Base-by-base conservation (phyloP, 2,329 filamentous ascomycete species). In the Periconia sp. region DNA sequence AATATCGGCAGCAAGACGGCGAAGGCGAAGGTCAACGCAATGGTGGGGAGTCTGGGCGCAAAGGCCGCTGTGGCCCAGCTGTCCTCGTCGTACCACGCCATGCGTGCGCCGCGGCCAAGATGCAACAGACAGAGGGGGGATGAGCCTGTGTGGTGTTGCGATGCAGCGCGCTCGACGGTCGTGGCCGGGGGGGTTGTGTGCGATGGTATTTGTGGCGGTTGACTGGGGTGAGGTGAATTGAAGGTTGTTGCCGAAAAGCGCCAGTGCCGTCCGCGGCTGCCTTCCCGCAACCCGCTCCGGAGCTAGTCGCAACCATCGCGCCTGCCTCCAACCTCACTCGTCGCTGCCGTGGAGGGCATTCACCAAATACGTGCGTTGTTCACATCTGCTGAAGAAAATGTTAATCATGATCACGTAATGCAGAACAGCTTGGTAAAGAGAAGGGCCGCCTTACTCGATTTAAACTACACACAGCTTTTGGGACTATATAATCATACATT, bases 1-100 rank as follows among this genome's bases (percentile, higher is more conserved):
- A 95, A 65, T 38, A 95, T 63, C 15, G 94, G 94, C 19, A 88
- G 76, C 40, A 86, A 70, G 54, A 96, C 67, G 48, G 88, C 82
- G 61, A 96, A 75, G 43, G 89, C 53, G 15, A 87, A 62, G 11
- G 90, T 87, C 64, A 92, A 66, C 48, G 85, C 56, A 59, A 97
- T 80, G 46, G 75, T 71, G 7, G 71, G 68, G 18, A 68, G 60
- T 28, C 66, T 64, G 3, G 76, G 74, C 36, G 73, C 73, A 45
- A 78, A 72, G 24, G 72, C 69, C 56, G 70, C 72, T 12, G 75
- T 77, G 31, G 73, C 65, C 73, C 73, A 78, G 58, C 66, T 67
- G 52, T 70, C 64, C 50, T 64, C 44, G 45, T 70, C 65, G 48
- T 68, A 50, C 66, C 66, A 70, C 32, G 66, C 63, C 66, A 70